phyloP scores from a whole-genome alignment of 1,284 basidiomycete genomes.

The Malassezia restricta region DNA sequence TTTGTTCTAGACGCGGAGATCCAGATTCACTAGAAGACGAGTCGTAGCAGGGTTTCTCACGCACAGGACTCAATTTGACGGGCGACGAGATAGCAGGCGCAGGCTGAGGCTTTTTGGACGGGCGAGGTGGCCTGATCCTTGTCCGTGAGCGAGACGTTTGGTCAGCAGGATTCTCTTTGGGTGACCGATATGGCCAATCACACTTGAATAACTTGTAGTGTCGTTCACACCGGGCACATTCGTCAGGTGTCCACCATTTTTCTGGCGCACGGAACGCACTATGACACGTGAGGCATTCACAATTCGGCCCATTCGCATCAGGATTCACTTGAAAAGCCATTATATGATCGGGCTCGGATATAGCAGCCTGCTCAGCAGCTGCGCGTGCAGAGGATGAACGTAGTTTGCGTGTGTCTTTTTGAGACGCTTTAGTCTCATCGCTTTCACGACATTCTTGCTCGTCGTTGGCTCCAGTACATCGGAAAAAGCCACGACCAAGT shows the following conservation, averaged over 20 bases:
- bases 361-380: background rate
- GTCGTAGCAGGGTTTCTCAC: background rate
- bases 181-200: conserved; percentile 33
- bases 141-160: conserved; percentile 8
- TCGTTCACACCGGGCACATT: conserved; percentile 41
- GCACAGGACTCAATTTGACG: conserved; percentile 20
- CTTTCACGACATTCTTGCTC: background rate
- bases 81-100: conserved; percentile 4
- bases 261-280: conserved; percentile 37
- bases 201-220: conserved; percentile 44
- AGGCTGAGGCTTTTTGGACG: background rate
- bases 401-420: conserved; percentile 6
- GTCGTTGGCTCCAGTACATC: background rate
- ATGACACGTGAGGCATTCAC: conserved; percentile 37
- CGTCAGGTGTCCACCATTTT: conserved; percentile 44
- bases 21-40: background rate
- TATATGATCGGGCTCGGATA: background rate
- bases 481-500: conserved; percentile 55
- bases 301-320: conserved; percentile 24
- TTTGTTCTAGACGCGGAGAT: background rate
- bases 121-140: conserved; percentile 2
- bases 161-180: conserved; percentile 13
- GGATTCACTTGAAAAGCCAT: conserved; percentile 20
- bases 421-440: background rate
- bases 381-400: background rate